Conservation (phyloP, 345 rosid genomes). For the Cardamine resedifolia region DNA sequence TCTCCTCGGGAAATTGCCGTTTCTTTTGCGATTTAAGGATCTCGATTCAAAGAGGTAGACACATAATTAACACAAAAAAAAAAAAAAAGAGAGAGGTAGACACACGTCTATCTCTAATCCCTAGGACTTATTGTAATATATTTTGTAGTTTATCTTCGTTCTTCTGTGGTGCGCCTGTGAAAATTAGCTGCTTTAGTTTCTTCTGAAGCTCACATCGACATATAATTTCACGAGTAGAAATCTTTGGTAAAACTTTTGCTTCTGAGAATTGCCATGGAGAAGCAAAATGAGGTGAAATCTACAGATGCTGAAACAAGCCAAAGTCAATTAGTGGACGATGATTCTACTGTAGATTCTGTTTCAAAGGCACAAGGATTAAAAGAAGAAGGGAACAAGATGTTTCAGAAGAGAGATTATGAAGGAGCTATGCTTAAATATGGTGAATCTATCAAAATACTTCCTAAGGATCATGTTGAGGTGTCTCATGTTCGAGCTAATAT, state of each 20-base stretch:
- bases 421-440: slow-evolving; percentile 76
- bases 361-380: slow-evolving; percentile 68
- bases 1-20: slow-evolving; percentile 8
- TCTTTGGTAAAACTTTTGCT: neutral
- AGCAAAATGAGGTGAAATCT: slow-evolving; percentile 35
- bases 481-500: slow-evolving; percentile 69
- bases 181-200: slow-evolving; percentile 10
- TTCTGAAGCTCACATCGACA: slow-evolving; percentile 12
- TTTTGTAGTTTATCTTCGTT: slow-evolving; percentile 5
- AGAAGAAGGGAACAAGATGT: slow-evolving; percentile 80
- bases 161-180: neutral
- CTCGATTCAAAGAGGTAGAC: slow-evolving; percentile 24
- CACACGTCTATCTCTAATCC: slow-evolving; percentile 31
- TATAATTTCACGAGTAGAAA: slow-evolving; percentile 22
- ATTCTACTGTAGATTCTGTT: slow-evolving; percentile 43
- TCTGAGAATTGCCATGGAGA: slow-evolving; percentile 21
- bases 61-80: too few species aligned
- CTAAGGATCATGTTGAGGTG: slow-evolving; percentile 58
- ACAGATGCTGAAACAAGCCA: slow-evolving; percentile 45
- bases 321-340: slow-evolving; percentile 26
- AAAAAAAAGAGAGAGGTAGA: too few species aligned
- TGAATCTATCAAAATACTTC: slow-evolving; percentile 81
- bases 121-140: neutral
- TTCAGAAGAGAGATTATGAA: slow-evolving; percentile 72
- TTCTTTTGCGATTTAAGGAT: slow-evolving; percentile 27